Base-by-base conservation (phyloP, 352 stramenopile species). In the Phytophthora fragariae region DNA sequence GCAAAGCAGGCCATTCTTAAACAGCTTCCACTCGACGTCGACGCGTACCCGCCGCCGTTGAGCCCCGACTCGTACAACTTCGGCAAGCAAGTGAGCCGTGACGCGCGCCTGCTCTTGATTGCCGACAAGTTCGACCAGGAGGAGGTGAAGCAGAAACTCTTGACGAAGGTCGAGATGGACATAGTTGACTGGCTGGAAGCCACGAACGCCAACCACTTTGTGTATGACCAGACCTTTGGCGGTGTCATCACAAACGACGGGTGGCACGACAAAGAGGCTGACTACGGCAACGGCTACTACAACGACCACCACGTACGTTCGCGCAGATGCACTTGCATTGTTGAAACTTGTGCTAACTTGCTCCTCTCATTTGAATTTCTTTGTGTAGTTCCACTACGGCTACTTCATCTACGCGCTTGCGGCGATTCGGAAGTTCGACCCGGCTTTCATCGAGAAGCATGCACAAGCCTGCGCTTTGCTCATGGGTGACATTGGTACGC, bases 211-310 rank as follows among this genome's bases (percentile, higher is more conserved):
- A 79, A 95, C 59, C 67, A 83, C 15, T 80, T 99, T 6, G 72
- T 98, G 27, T 99, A 98, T 80, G 97, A 99, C 73, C 78, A 91
- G 55, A 97, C 90, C 10, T 98, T 95, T 75, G 97, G 97, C 54
- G 95, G 95, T 46, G 57, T 99, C 19, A 88, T 98, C 24, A 97
- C 93, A 10, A 88, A 80, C 24, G 87, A 98, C 78, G 97, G 96
- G 50, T 72, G 89, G 44, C 71, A 67, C 10, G 72, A 90, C 64
- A 61, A 82, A 19, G 77, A 70, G 8, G 84, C 86, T 5, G 89
- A 95, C 68, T 95, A 85, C 64, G 95, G 96, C 67, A 98, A 98
- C 64, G 96, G 89, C 3, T 90, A 88, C 76, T 96, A 94, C 86
- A 96, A 94, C 71, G 89, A 96, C 62, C 89, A 95, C 55, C 86